These are phyloP conservation scores for Paramyrothecium sp. DNA, from an alignment of 2,329 filamentous ascomycete genomes.

Conservation along the genomic window DNA sequence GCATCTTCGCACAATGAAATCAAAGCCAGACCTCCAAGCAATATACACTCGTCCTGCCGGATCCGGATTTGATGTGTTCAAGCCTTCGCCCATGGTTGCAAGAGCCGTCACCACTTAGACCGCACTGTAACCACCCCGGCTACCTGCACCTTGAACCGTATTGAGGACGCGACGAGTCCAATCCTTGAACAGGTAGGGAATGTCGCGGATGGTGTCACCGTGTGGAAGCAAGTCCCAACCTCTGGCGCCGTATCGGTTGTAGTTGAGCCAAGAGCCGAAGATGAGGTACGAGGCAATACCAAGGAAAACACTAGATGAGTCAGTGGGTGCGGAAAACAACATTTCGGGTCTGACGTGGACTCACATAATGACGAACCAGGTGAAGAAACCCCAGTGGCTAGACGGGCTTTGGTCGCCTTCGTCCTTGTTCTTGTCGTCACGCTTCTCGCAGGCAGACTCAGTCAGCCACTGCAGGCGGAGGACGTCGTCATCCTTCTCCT, in stretches of 20 bases:
- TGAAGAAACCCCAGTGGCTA: constrained; percentile 88
- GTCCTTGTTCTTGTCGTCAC: constrained; percentile 37
- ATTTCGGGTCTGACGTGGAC: constrained; percentile 28
- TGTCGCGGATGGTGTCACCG: constrained; percentile 85
- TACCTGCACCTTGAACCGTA: constrained; percentile 79
- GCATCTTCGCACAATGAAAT: too few relatives aligned
- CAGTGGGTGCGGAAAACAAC: constrained; percentile 12
- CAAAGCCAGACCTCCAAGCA: not conserved
- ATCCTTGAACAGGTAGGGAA: constrained; percentile 90
- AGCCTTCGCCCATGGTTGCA: too few relatives aligned
- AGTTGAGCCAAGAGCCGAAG: constrained; percentile 98
- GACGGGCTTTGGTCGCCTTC: constrained; percentile 46
- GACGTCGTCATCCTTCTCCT: constrained; percentile 56
- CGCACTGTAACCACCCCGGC: constrained; percentile 89
- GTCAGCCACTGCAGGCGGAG: constrained; percentile 83
- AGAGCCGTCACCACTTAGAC: constrained; percentile 55
- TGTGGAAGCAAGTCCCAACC: constrained; percentile 96
- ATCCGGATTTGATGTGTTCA: too few relatives aligned
- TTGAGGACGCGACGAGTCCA: constrained; percentile 77
- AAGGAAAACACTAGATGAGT: constrained; percentile 71
- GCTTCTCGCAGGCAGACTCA: constrained; percentile 76
- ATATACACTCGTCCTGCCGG: not conserved
- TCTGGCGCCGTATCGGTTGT: constrained; percentile 91
- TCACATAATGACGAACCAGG: constrained; percentile 93
- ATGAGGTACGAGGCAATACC: constrained; percentile 87